Evolutionary conservation across 106 monocot genomes (phyloP), one percentile per base, ranked within the genome.

Genomic region (Vanilla planifolia): DNA sequence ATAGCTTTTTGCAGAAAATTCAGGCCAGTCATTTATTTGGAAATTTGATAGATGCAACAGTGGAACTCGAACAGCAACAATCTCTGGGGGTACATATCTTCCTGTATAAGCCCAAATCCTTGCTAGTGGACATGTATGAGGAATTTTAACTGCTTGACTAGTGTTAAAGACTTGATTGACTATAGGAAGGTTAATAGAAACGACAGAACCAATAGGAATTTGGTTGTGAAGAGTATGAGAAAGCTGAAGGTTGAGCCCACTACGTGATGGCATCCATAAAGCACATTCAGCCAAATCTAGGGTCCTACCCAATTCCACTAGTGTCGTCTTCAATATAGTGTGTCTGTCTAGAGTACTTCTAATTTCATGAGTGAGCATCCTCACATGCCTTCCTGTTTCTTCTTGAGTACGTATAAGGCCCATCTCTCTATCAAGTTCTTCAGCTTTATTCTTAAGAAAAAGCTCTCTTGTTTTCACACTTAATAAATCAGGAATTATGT

Each of bases 281-380:
- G 82, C 88, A 68, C 94, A 94, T 65, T 94, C 89, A 10, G 80
- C 70, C 61, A 85, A 60, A 64, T 67, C 82, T 46, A 94, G 61
- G 8, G 90, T 96, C 48, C 84, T 75, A 15, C 90, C 95, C 16
- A 96, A 67, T 67, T 89, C 80, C 52, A 92, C 78, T 28, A 90
- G 45, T 11, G 89, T 93, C 17, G 89, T 93, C 61, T 76, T 85
- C 65, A 93, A 65, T 70, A 93, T 93, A 25, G 93, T 95, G 48
- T 85, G 83, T 33, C 89, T 75, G 41, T 95, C 83, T 23, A 95
- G 82, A 11, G 95, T 89, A 63, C 95, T 95, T 67, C 95, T 67
- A 39, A 89, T 95, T 72, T 95, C 95, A 86, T 95, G 43, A 79
- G 89, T 86, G 2, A 85, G 74, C 60, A 95, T 95, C 27, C 85